Evolutionary conservation across 257 asterid species (phyloP).

Genomic region (Orobanche coerulescens): DNA sequence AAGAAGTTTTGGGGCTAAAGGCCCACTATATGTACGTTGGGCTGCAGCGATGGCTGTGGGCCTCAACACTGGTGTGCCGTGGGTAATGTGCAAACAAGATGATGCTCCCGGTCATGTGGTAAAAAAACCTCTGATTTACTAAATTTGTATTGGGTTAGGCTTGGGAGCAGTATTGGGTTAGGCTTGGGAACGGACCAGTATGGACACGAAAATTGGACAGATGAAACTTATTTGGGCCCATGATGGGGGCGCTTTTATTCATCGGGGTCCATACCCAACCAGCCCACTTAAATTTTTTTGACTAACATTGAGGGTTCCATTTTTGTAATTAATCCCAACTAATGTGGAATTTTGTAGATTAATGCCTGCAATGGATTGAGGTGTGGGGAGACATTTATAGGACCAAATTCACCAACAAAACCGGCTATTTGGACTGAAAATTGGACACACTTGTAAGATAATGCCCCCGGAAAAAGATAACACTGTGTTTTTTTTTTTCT

Average conservation of each 20-base stretch:
- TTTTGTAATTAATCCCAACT: neutral
- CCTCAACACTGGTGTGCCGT: constrained; percentile 75
- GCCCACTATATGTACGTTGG: constrained; percentile 77
- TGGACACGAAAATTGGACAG: no score
- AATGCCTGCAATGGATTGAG: constrained; percentile 76
- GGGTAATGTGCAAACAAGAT: constrained; percentile 95
- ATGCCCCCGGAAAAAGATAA: neutral
- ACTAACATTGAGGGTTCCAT: no score
- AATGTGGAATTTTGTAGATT: constrained; percentile 36
- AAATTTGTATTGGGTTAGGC: no score
- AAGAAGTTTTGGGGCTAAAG: constrained; percentile 34
- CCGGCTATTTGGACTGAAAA: constrained; percentile 95
- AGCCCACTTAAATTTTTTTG: neutral
- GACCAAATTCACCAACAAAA: constrained; percentile 88
- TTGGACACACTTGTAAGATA: constrained; percentile 86
- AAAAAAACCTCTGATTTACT: neutral
- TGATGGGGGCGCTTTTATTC: no score
- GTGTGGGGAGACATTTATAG: constrained; percentile 78
- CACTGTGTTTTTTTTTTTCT: neutral
- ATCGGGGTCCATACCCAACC: neutral
- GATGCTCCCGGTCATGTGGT: constrained; percentile 94
- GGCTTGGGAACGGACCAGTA: no score
- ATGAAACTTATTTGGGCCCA: no score
- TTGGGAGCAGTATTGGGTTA: no score
- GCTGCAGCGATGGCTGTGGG: constrained; percentile 82